phyloP scores from a whole-genome alignment of 192 early-diverging fungal species.

The Dissophora ornata region DNA sequence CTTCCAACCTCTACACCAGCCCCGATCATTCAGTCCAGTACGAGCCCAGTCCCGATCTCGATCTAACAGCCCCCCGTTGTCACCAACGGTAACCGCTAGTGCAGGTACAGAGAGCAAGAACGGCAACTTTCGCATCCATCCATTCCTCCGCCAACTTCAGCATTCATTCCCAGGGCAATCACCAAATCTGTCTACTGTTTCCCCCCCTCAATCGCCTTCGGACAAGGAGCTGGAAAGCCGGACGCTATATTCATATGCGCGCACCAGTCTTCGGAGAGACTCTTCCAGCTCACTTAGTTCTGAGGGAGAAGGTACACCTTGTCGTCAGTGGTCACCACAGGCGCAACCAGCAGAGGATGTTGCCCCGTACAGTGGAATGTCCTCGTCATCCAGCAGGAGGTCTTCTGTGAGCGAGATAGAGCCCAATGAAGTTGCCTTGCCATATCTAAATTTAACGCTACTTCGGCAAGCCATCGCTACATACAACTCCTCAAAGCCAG shows the following conservation, averaged over 20 bases:
- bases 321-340: not conserved
- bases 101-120: not conserved
- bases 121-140: not conserved
- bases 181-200: not conserved
- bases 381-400: conserved; percentile 18
- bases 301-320: conserved; percentile 10
- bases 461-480: conserved; percentile 43
- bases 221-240: conserved; percentile 6
- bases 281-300: conserved; percentile 10
- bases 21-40: conserved; percentile 20
- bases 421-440: conserved; percentile 1
- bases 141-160: not conserved
- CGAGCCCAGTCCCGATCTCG: not conserved
- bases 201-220: conserved; percentile 7
- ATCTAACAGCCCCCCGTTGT: not conserved
- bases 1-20: conserved; percentile 4
- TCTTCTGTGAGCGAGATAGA: conserved; percentile 3
- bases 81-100: not conserved
- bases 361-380: not conserved
- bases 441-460: conserved; percentile 26
- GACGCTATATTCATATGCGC: conserved; percentile 5
- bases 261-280: conserved; percentile 7
- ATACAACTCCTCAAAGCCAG: conserved; percentile 32
- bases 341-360: not conserved
- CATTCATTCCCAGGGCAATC: not conserved